Evolutionary conservation across 148 eudicot genomes (phyloP), one percentile per base, ranked within the genome.

Genomic region (Silene uniflora): DNA sequence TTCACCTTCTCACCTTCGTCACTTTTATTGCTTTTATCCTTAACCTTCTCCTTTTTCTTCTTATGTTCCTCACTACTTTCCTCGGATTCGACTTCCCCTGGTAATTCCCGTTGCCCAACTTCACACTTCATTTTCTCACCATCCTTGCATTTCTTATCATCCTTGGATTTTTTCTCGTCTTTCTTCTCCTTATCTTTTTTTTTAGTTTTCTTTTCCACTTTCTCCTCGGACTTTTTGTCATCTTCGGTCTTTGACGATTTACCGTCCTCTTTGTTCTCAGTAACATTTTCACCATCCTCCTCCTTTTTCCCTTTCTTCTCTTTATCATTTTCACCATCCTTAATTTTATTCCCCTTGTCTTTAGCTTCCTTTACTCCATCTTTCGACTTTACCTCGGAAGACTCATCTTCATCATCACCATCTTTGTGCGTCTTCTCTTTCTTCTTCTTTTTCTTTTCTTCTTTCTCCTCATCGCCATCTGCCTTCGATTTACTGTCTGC

Each of bases 1-100:
- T 83, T 83, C 54, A 77, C 81, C 79, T 87, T 86, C 25, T 79
- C 83, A 17, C 81, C 88, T 73, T 77, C 82, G 62, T 66, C 84
- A 23, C 78, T 83, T 75, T 84, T 86, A 25, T 75, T 79, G 64
- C 79, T 74, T 61, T 86, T 84, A 27, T 44, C 72, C 62, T 85
- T 86, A 82, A 83, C 77, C 54, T 75, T 76, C 76, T 75, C 74
- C 13, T 81, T 77, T 12, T 77, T 71, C 6, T 78, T 78, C 81
- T 81, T 78, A 17, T 62, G 49, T 58, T 78, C 82, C 17, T 76
- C 81, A 46, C 64, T 74, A 32, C 18, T 74, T 61, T 74, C 79
- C 12, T 78, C 77, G 6, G 76, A 47, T 24, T 79, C 83, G 66
- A 72, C 67, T 47, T 78, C 81, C 32, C 66, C 42, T 8, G n/a